Percentiles rank a stretch among this genome's conserved stretches.
These are phyloP conservation scores for Colletotrichum sp. DNA, from an alignment of 2,329 filamentous ascomycete genomes.

Conservation along the genomic window DNA sequence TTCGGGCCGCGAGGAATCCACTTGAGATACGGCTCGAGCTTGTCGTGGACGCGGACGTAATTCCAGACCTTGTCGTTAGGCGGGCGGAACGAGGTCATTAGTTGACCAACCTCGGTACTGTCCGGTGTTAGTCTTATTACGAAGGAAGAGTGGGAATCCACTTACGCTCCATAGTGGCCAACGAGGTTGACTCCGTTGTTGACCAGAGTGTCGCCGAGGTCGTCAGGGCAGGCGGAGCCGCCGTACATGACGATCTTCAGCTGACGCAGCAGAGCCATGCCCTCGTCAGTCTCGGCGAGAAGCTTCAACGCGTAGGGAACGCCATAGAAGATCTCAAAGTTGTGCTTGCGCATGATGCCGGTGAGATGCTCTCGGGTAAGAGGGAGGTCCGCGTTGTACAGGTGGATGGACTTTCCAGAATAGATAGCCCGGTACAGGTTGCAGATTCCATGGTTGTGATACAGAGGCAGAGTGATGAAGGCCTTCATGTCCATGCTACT, in stretches of 20 bases:
- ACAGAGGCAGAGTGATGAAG: conserved; percentile 63
- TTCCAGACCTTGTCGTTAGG: conserved; percentile 63
- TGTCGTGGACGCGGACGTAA: conserved; percentile 56
- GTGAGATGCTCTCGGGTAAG: conserved; percentile 56
- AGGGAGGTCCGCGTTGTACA: conserved; percentile 62
- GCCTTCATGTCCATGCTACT: conserved; percentile 44
- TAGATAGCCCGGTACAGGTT: conserved; percentile 59
- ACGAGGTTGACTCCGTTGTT: conserved; percentile 59
- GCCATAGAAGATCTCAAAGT: conserved; percentile 61
- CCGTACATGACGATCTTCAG: conserved; percentile 62
- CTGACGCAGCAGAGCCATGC: conserved; percentile 49
- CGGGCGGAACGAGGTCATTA: conserved; percentile 65
- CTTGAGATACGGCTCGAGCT: conserved; percentile 39
- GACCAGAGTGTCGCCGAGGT: conserved; percentile 59
- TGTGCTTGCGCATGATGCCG: conserved; percentile 43
- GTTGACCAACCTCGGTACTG: conserved; percentile 63
- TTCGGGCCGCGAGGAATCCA: conserved; percentile 37
- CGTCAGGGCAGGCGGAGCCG: conserved; percentile 64
- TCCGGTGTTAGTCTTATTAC: not conserved
- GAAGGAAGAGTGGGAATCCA: conserved; percentile 12
- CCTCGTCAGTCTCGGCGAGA: conserved; percentile 61
- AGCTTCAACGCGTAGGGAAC: conserved; percentile 72
- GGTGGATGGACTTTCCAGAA: conserved; percentile 51
- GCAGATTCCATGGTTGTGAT: conserved; percentile 64
- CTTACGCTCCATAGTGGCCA: conserved; percentile 61